A percentile compares a stretch with the other conserved stretches of the same genome.
phyloP scores from a whole-genome alignment of 495 filamentous ascomycete genomes.

The Aspergillus affinis region DNA sequence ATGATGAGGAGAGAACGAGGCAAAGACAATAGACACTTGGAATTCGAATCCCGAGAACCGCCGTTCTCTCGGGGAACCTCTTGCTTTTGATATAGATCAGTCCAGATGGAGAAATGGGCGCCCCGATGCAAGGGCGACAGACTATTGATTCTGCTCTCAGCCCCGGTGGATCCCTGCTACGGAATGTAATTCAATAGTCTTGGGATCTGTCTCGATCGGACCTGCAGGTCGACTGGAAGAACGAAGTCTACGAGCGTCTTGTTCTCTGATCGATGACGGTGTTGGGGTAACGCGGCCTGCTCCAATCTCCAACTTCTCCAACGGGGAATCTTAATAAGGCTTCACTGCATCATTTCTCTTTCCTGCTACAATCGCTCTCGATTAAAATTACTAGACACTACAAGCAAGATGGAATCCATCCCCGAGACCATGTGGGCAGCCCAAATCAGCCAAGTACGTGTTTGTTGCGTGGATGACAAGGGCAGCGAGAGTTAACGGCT shows the following conservation, averaged over 20 bases:
- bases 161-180: neutral
- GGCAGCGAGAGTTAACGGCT: neutral
- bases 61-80: neutral
- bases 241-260: neutral
- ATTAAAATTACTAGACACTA: neutral
- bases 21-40: no score
- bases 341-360: neutral
- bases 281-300: neutral
- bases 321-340: neutral
- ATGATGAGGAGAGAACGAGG: no score
- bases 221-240: neutral
- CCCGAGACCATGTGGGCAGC: slow-evolving; percentile 5
- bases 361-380: no score
- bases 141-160: neutral
- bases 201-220: neutral
- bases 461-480: neutral
- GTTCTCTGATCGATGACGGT: neutral
- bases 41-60: no score
- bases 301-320: neutral
- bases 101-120: no score
- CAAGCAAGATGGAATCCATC: neutral
- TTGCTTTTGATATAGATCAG: neutral
- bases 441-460: slow-evolving; percentile 3
- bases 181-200: neutral
- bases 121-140: neutral